A percentile compares a stretch with the other conserved stretches of the same genome.
Conservation (phyloP, 306 rosid genomes). For the Fagus sylvatica region DNA sequence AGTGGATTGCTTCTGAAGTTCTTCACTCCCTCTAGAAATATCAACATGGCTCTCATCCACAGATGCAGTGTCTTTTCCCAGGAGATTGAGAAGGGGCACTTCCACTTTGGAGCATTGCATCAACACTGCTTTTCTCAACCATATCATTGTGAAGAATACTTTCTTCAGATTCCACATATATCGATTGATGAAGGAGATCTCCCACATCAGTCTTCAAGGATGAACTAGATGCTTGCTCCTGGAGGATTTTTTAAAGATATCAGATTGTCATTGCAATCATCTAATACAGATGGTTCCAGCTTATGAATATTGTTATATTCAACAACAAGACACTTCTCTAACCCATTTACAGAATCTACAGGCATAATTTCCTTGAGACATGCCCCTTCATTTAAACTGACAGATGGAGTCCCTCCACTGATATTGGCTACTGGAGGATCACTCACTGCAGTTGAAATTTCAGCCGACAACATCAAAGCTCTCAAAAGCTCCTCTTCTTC, state of each 20-base stretch:
- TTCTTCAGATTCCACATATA: conserved; percentile 37
- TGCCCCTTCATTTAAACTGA: conserved; percentile 38
- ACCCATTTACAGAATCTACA: conserved; percentile 44
- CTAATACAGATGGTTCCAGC: conserved; percentile 39
- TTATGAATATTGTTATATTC: conserved; percentile 36
- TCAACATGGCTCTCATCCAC: conserved; percentile 35
- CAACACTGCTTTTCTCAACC: conserved; percentile 42
- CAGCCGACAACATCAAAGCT: conserved; percentile 69
- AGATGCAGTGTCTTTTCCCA: conserved; percentile 31
- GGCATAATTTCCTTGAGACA: conserved; percentile 26
- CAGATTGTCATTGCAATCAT: conserved; percentile 33
- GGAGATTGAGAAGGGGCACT: conserved; percentile 41
- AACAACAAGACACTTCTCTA: conserved; percentile 36
- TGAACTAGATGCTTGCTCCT: conserved; percentile 41
- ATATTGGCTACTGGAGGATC: conserved; percentile 38
- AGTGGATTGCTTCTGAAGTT: conserved; percentile 35
- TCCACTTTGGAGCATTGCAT: conserved; percentile 39
- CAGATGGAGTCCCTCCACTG: conserved; percentile 30
- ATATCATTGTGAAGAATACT: conserved; percentile 32
- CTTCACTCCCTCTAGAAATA: conserved; percentile 34
- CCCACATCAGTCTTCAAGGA: conserved; percentile 32
- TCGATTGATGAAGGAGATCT: conserved; percentile 37
- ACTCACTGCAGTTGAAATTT: conserved; percentile 32
- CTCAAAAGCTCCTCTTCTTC: conserved; percentile 82
- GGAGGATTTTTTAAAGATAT: conserved; percentile 34